phyloP scores from a whole-genome alignment of 208 protist species.

The Balamuthia mandrillaris region DNA sequence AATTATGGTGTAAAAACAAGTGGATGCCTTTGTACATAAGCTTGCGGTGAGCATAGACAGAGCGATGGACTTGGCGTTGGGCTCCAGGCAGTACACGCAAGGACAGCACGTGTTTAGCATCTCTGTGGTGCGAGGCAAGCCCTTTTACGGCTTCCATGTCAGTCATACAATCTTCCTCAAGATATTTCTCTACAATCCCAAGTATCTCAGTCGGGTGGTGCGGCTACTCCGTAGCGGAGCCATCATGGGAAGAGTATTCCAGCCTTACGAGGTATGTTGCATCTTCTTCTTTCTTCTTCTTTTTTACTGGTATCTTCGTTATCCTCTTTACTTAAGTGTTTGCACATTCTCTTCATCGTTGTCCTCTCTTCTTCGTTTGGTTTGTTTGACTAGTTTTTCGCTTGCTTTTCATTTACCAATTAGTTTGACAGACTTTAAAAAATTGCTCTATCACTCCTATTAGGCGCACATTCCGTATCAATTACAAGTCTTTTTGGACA shows the following conservation, averaged over 20 bases:
- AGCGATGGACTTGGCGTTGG: slow-evolving; percentile 23
- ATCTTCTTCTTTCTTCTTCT: neutral
- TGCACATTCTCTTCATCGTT: neutral
- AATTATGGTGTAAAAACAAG: too few species aligned
- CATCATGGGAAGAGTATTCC: slow-evolving; percentile 48
- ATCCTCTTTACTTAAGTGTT: neutral
- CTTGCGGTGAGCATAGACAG: slow-evolving; percentile 42
- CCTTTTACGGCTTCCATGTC: slow-evolving; percentile 68
- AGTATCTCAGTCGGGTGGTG: slow-evolving; percentile 42
- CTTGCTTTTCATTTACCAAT: neutral
- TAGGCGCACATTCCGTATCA: slow-evolving; percentile 75
- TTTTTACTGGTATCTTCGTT: neutral
- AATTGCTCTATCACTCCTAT: slow-evolving; percentile 34
- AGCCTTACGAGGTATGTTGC: slow-evolving; percentile 53
- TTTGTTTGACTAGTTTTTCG: neutral
- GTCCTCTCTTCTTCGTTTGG: neutral
- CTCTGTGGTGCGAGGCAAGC: slow-evolving; percentile 13
- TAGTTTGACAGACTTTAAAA: neutral
- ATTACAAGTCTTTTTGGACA: slow-evolving; percentile 77
- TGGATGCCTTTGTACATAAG: slow-evolving; percentile 48
- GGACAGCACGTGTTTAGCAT: slow-evolving; percentile 43
- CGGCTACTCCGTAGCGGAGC: slow-evolving; percentile 53
- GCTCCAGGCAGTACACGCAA: neutral
- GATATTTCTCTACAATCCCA: slow-evolving; percentile 53
- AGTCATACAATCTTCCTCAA: slow-evolving; percentile 66